Evolutionary conservation across 164 flowering plant species (phyloP).

Genomic region (Cinnamomum micranthum): DNA sequence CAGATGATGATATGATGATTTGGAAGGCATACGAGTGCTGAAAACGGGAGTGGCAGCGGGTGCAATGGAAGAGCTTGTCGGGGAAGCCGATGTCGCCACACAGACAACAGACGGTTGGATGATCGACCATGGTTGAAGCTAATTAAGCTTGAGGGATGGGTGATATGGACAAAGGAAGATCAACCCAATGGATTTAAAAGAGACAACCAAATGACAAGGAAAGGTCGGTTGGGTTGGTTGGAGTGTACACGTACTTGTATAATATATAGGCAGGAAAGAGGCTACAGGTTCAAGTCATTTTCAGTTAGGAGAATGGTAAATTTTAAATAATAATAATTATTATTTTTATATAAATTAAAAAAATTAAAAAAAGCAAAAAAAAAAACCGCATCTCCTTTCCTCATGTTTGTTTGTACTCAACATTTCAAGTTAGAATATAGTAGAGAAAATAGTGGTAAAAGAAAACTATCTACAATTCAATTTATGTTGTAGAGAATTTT

Average conservation of each 20-base stretch:
- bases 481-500: too few relatives aligned
- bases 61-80: constrained; percentile 90
- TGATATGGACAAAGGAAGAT: neutral
- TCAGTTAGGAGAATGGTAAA: too few relatives aligned
- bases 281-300: too few relatives aligned
- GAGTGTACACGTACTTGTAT: neutral
- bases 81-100: constrained; percentile 95
- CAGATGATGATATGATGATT: constrained; percentile 6
- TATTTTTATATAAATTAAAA: too few relatives aligned
- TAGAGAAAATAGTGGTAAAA: too few relatives aligned
- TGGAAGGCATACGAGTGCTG: constrained; percentile 77
- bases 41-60: constrained; percentile 61
- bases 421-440: too few relatives aligned
- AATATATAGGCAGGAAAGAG: too few relatives aligned
- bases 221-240: neutral
- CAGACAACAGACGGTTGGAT: constrained; percentile 78
- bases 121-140: constrained; percentile 30
- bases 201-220: neutral
- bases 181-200: neutral
- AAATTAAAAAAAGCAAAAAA: too few relatives aligned
- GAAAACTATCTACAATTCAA: too few relatives aligned
- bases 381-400: too few relatives aligned
- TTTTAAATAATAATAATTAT: too few relatives aligned
- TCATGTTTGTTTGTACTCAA: too few relatives aligned
- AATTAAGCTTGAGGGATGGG: neutral